Evolutionary conservation across 1,284 basidiomycete species (phyloP).

Genomic region (Spongispora temasekensis): DNA sequence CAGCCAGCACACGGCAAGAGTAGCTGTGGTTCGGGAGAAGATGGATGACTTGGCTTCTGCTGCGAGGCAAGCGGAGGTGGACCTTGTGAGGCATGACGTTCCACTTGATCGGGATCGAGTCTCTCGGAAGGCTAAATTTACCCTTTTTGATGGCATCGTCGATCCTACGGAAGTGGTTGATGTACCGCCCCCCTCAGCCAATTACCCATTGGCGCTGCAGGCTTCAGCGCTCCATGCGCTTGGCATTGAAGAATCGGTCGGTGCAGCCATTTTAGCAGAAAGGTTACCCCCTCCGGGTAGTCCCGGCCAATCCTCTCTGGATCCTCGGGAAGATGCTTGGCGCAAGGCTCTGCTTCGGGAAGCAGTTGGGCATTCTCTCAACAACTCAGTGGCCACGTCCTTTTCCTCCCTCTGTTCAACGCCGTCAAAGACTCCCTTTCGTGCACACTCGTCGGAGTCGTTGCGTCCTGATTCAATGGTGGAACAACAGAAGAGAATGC

Average conservation of each 20-base stretch:
- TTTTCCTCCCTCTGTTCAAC: constrained; percentile 31
- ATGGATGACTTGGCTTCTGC: constrained; percentile 68
- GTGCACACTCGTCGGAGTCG: constrained; percentile 38
- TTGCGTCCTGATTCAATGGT: constrained; percentile 33
- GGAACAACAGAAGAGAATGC: constrained; percentile 28
- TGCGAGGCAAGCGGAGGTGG: constrained; percentile 70
- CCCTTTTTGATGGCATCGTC: constrained; percentile 54
- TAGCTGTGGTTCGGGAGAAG: constrained; percentile 78
- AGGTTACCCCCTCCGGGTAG: constrained; percentile 63
- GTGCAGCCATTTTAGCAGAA: constrained; percentile 71
- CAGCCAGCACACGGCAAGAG: constrained; percentile 49
- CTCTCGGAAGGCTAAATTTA: constrained; percentile 29
- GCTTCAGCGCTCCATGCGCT: constrained; percentile 68
- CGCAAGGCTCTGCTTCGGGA: constrained; percentile 67
- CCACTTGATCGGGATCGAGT: constrained; percentile 34
- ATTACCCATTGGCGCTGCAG: constrained; percentile 72
- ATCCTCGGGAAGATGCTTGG: constrained; percentile 63
- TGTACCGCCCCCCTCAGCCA: constrained; percentile 61
- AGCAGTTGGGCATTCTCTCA: constrained; percentile 73
- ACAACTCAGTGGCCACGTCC: constrained; percentile 46
- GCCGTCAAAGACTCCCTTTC: constrained; percentile 34
- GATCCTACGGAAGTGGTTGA: constrained; percentile 83
- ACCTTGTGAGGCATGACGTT: constrained; percentile 57
- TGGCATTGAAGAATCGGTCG: constrained; percentile 68
- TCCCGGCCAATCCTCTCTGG: constrained; percentile 57